These are phyloP conservation scores for Hanseniaspora singularis DNA, from an alignment of 805 yeast species.

Conservation along the genomic window DNA sequence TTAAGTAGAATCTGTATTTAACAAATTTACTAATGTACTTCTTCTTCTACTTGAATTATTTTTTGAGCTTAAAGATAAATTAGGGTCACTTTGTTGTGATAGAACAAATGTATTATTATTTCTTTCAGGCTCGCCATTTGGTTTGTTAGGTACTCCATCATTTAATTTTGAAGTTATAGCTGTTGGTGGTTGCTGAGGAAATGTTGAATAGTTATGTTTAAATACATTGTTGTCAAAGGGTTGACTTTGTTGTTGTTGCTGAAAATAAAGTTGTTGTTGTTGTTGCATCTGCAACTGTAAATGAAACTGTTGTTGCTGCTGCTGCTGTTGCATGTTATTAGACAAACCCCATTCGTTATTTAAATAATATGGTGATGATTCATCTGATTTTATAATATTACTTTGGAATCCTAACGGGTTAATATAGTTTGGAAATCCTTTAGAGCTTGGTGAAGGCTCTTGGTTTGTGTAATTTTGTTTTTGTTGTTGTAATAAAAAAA, in stretches of 20 bases:
- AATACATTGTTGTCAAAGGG: slow-evolving; percentile 9
- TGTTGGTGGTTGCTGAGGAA: background rate
- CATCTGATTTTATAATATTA: no score
- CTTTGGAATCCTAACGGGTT: no score
- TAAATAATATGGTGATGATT: no score
- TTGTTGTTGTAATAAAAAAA: slow-evolving; percentile 13
- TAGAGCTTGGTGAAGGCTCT: slow-evolving; percentile 13
- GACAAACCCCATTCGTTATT: no score
- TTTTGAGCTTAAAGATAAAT: no score
- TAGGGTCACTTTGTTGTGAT: no score
- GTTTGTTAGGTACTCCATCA: no score
- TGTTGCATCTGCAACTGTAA: slow-evolving; percentile 10
- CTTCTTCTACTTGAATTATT: slow-evolving; percentile 1
- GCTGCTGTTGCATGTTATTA: slow-evolving; percentile 8
- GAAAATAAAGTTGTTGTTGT: slow-evolving; percentile 10
- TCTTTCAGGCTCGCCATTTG: no score
- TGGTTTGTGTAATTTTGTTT: slow-evolving; percentile 16
- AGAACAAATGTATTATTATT: no score
- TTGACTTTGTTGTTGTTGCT: slow-evolving; percentile 4
- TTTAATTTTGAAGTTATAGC: background rate
- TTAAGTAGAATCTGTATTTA: slow-evolving; percentile 8
- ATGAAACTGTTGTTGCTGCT: no score
- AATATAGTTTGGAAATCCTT: no score
- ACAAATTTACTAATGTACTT: slow-evolving; percentile 5
- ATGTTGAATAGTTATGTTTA: slow-evolving; percentile 6